A percentile compares a stretch with the other conserved stretches of the same genome.
Evolutionary conservation across 805 yeast genomes (phyloP).

Genomic region (Teunomyces panamensis): DNA sequence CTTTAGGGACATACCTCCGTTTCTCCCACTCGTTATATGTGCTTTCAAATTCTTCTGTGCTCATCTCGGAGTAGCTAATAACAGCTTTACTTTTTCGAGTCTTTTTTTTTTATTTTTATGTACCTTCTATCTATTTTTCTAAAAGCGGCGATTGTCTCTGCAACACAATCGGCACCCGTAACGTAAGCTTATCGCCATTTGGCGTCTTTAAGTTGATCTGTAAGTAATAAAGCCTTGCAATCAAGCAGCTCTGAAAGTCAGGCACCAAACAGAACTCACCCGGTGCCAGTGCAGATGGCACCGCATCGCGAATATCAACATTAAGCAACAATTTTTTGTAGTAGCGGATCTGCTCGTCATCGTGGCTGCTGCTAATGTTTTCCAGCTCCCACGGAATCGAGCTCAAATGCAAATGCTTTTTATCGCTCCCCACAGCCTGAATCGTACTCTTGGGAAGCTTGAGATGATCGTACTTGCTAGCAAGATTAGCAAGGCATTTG

Average conservation of each 20-base stretch:
- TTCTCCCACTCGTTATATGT: conserved; percentile 40
- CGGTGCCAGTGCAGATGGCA: conserved; percentile 10
- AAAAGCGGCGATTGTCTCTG: conserved; percentile 14
- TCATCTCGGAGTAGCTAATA: conserved; percentile 11
- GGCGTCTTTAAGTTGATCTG: conserved; percentile 22
- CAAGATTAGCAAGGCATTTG: conserved; percentile 29
- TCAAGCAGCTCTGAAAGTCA: conserved; percentile 35
- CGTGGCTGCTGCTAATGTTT: conserved; percentile 6
- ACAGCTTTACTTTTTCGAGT: conserved; percentile 11
- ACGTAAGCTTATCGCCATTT: conserved; percentile 20
- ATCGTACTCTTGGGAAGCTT: conserved; percentile 17
- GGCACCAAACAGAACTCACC: conserved; percentile 35
- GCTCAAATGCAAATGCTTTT: conserved; percentile 5
- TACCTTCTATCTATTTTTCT: not conserved
- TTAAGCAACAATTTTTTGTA: conserved; percentile 20
- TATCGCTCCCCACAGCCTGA: conserved; percentile 8
- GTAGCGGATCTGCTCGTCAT: conserved; percentile 15
- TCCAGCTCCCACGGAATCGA: conserved; percentile 20
- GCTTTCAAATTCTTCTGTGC: not conserved
- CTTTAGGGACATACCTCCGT: conserved; percentile 38
- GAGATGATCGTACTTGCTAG: conserved; percentile 26
- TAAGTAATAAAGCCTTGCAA: conserved; percentile 34
- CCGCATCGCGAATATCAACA: conserved; percentile 27
- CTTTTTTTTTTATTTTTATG: not conserved
- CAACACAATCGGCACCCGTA: conserved; percentile 26